Conservation (phyloP, 2,329 filamentous ascomycete genomes). For the Beauveria asiatica region DNA sequence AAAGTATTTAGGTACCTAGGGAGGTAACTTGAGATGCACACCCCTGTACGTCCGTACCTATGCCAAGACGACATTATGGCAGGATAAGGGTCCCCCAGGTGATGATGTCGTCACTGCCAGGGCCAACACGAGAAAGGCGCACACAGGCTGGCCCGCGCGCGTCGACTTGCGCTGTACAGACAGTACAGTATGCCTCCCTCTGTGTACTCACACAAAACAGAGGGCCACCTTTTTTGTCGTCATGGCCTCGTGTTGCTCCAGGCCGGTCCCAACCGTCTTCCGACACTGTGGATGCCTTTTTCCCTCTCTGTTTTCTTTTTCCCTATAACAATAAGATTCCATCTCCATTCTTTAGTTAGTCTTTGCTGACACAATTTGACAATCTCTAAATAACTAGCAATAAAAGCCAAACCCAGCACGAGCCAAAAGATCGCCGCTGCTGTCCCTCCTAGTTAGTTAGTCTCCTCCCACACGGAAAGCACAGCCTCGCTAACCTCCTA, state of each 20-base stretch:
- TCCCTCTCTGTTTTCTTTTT: background rate
- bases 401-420: too few relatives aligned
- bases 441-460: too few relatives aligned
- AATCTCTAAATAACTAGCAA: too few relatives aligned
- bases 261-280: background rate
- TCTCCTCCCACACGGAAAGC: background rate
- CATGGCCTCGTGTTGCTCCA: background rate
- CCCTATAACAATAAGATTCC: background rate
- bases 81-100: background rate
- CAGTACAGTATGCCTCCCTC: too few relatives aligned
- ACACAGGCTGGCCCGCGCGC: too few relatives aligned
- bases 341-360: background rate
- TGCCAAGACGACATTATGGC: background rate
- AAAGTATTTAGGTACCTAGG: background rate
- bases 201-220: background rate
- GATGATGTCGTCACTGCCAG: background rate
- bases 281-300: background rate
- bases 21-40: background rate
- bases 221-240: background rate
- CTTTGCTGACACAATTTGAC: background rate
- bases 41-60: background rate
- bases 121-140: constrained; percentile 1
- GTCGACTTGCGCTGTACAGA: background rate
- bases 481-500: background rate
- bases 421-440: background rate